A percentile compares a stretch with the other conserved stretches of the same genome.
These are phyloP conservation scores for Hsuehochloa calcarea DNA, from an alignment of 176 grass and related monocot genomes.

Conservation along the genomic window DNA sequence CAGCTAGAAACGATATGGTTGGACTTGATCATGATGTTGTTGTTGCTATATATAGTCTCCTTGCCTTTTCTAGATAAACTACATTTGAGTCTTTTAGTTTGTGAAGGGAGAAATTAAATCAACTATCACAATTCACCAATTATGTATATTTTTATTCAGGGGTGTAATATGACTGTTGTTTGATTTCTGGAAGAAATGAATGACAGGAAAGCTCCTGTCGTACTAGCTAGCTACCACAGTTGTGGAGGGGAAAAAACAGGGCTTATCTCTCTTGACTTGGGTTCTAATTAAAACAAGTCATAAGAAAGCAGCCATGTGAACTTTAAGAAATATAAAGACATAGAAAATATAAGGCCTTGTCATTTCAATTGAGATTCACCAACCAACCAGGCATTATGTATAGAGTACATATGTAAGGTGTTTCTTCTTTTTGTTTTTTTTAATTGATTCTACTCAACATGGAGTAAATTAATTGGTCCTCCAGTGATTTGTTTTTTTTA, in stretches of 20 bases:
- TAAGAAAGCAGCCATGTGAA: background rate
- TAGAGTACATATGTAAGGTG: background rate
- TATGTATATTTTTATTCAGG: background rate
- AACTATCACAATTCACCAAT: background rate
- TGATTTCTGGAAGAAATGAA: background rate
- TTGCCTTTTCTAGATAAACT: conserved; percentile 8
- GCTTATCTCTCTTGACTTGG: conserved; percentile 4
- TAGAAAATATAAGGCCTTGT: background rate
- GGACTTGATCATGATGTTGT: conserved; percentile 12
- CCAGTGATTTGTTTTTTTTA: background rate
- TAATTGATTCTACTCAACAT: background rate
- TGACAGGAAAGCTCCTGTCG: background rate
- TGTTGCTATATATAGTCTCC: background rate
- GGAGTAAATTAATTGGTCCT: background rate
- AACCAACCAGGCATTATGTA: background rate
- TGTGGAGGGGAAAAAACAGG: background rate
- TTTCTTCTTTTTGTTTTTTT: background rate
- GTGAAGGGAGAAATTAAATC: background rate
- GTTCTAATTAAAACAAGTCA: background rate
- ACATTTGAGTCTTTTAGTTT: background rate
- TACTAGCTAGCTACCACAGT: background rate
- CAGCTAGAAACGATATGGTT: background rate
- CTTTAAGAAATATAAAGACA: background rate
- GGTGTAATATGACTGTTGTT: background rate
- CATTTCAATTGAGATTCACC: conserved; percentile 3